Evolutionary conservation across 352 stramenopile species (phyloP).

Genomic region (Plasmopara viticola): DNA sequence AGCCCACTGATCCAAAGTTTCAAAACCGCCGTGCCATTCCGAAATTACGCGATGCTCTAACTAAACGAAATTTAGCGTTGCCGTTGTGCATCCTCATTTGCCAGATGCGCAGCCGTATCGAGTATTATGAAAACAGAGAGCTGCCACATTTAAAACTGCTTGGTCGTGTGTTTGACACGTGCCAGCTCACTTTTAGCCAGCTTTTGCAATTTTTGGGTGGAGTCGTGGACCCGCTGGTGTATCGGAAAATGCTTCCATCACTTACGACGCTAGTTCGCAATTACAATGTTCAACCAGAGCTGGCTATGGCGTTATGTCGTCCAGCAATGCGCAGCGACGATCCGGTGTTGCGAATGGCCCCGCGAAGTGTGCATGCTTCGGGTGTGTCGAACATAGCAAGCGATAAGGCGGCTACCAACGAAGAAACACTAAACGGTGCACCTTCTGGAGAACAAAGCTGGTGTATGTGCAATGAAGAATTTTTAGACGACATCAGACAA

Average conservation of each 20-base stretch:
- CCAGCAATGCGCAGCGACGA: constrained; percentile 77
- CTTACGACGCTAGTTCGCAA: constrained; percentile 56
- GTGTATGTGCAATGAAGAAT: constrained; percentile 57
- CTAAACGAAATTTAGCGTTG: constrained; percentile 72
- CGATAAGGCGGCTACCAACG: constrained; percentile 9
- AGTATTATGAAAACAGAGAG: constrained; percentile 56
- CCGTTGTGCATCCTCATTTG: constrained; percentile 77
- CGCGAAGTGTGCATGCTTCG: constrained; percentile 53
- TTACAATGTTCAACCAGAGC: constrained; percentile 64
- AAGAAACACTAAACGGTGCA: constrained; percentile 6
- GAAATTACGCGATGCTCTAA: constrained; percentile 70
- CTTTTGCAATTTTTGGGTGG: constrained; percentile 80
- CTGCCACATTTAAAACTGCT: constrained; percentile 73
- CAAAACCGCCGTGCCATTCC: constrained; percentile 81
- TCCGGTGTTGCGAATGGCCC: constrained; percentile 49
- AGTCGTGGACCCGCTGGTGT: constrained; percentile 62
- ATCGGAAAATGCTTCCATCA: constrained; percentile 66
- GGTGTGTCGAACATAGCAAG: constrained; percentile 24
- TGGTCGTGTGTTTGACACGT: constrained; percentile 75
- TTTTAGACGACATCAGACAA: constrained; percentile 52
- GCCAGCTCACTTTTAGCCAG: constrained; percentile 80
- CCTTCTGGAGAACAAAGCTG: constrained; percentile 30
- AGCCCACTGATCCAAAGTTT: constrained; percentile 71
- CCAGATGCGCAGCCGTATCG: constrained; percentile 80
- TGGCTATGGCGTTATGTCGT: constrained; percentile 73